A percentile compares a stretch with the other conserved stretches of the same genome.
Conservation (phyloP, 257 asterid genomes). For the Solanum ossicruentum region DNA sequence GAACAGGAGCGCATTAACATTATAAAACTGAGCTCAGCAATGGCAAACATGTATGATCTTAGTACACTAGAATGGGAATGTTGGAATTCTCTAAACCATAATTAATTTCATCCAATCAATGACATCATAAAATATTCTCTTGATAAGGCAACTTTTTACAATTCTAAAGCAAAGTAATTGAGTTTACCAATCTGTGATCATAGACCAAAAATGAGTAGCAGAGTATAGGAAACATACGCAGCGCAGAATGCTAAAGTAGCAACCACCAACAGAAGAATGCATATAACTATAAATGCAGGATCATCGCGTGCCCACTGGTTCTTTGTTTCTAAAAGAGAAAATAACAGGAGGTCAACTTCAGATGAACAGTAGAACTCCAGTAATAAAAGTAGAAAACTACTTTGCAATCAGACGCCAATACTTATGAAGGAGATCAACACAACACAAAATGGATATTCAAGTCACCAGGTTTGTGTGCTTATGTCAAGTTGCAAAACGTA, state of each 20-base stretch:
- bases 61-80: neutral
- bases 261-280: conserved; percentile 72
- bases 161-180: neutral
- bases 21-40: neutral
- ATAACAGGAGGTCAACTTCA: neutral
- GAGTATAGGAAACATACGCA: conserved; percentile 52
- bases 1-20: neutral
- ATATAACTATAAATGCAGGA: conserved; percentile 95
- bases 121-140: neutral
- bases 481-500: neutral
- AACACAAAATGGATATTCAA: neutral
- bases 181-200: neutral
- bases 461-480: neutral
- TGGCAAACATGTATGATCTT: neutral
- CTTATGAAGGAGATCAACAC: neutral
- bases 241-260: conserved; percentile 80
- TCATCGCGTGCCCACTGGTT: conserved; percentile 99
- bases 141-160: neutral
- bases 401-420: neutral
- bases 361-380: neutral
- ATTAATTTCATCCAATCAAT: neutral
- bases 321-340: conserved; percentile 70
- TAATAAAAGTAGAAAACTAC: neutral
- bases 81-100: neutral
- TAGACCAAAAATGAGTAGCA: neutral